A percentile compares a stretch with the other conserved stretches of the same genome.
Conservation (phyloP, 495 filamentous ascomycete species). For the Tuber borchii region DNA sequence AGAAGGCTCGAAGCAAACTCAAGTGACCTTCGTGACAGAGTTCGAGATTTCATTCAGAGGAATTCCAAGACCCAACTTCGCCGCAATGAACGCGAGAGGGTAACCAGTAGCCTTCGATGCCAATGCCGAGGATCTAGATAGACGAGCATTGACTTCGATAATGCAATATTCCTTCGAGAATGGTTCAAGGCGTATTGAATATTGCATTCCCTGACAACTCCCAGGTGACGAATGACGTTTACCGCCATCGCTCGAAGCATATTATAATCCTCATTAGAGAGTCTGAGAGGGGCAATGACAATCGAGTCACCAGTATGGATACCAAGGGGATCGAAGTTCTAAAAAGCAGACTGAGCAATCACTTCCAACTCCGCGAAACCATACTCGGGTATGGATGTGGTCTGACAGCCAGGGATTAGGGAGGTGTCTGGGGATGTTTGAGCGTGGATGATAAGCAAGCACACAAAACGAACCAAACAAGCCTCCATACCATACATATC, state of each 20-base stretch:
- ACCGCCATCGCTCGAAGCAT: conserved; percentile 98
- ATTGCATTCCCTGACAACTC: conserved; percentile 97
- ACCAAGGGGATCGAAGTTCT: conserved; percentile 93
- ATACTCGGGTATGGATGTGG: too few relatives aligned
- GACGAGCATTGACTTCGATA: conserved; percentile 96
- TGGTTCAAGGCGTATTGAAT: conserved; percentile 95
- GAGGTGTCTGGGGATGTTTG: too few relatives aligned
- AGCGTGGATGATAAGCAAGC: too few relatives aligned
- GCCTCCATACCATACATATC: not conserved
- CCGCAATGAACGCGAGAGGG: conserved; percentile 90
- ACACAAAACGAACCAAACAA: not conserved
- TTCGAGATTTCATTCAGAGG: conserved; percentile 95
- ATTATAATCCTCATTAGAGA: conserved; percentile 95
- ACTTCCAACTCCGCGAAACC: too few relatives aligned
- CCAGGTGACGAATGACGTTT: conserved; percentile 94
- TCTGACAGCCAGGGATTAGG: too few relatives aligned
- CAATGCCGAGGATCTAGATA: conserved; percentile 88
- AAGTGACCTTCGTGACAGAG: conserved; percentile 90
- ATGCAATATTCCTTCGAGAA: conserved; percentile 97
- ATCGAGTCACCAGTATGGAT: conserved; percentile 99
- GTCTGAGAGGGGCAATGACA: conserved; percentile 94
- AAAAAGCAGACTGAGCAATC: conserved; percentile 7
- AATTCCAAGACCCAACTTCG: conserved; percentile 89
- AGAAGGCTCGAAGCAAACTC: conserved; percentile 98
- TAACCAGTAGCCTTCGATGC: conserved; percentile 97